Conservation (phyloP, 2,329 filamentous ascomycete genomes). For the Talaromyces sp. region DNA sequence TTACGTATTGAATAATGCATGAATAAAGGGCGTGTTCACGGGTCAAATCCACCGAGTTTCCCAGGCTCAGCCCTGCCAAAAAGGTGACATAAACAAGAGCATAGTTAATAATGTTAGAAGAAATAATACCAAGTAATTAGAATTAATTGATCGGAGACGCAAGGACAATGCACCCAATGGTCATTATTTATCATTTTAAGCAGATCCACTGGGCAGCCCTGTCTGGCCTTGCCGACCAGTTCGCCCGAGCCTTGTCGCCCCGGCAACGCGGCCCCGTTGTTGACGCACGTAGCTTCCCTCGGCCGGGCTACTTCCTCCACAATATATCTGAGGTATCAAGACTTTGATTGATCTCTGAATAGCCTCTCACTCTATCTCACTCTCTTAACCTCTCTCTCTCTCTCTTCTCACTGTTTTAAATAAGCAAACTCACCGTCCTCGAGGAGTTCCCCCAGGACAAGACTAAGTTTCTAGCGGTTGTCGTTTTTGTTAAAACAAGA, state of each 20-base stretch:
- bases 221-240: conserved; percentile 1
- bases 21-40: neutral
- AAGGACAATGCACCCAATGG: conserved; percentile 4
- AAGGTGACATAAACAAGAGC: neutral
- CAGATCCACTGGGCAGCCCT: neutral
- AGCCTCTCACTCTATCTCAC: neutral
- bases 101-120: neutral
- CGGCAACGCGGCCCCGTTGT: conserved; percentile 35
- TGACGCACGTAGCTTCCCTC: conserved; percentile 26
- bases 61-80: conserved; percentile 5
- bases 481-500: conserved; percentile 1
- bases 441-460: conserved; percentile 7
- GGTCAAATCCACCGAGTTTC: too few species aligned
- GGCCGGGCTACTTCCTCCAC: neutral
- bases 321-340: neutral
- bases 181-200: neutral
- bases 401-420: neutral
- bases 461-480: conserved; percentile 14
- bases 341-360: neutral
- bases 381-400: neutral
- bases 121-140: neutral
- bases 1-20: neutral
- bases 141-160: conserved; percentile 5
- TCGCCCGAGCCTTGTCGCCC: conserved; percentile 24
- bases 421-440: conserved; percentile 5